A percentile compares a stretch with the other conserved stretches of the same genome.
Evolutionary conservation across 73 alveolate species (phyloP).

Genomic region (Blepharisma stoltei): DNA sequence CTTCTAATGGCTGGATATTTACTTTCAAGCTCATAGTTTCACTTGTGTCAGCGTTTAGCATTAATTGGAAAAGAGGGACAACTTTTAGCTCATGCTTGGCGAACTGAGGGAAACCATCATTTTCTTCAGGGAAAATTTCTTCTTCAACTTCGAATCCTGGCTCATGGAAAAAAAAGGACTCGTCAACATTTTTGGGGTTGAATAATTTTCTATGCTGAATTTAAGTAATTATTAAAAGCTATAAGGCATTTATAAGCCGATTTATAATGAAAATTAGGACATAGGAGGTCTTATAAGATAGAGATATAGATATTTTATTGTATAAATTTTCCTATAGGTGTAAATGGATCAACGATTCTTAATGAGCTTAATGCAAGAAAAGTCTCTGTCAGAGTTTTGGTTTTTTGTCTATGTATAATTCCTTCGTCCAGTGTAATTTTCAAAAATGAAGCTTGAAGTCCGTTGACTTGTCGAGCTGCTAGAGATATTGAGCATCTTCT

Average conservation of each 20-base stretch:
- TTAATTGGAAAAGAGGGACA: neutral
- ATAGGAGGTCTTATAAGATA: too few relatives aligned
- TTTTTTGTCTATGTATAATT: neutral
- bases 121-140: conserved; percentile 28
- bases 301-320: too few relatives aligned
- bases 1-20: conserved; percentile 11
- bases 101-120: conserved; percentile 21
- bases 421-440: conserved; percentile 5
- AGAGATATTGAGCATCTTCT: conserved; percentile 23
- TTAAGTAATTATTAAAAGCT: too few relatives aligned
- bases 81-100: neutral
- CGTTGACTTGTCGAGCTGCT: neutral
- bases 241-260: too few relatives aligned
- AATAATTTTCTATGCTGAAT: conserved; percentile 13
- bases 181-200: conserved; percentile 19
- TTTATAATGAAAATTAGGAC: too few relatives aligned
- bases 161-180: neutral
- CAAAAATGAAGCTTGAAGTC: neutral
- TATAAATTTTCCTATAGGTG: conserved; percentile 17
- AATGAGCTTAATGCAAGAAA: neutral
- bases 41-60: neutral
- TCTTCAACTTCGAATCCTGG: conserved; percentile 1
- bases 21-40: conserved; percentile 7
- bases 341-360: conserved; percentile 13
- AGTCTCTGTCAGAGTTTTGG: neutral